Evolutionary conservation across 139 green algal species (phyloP), one percentile per base, ranked within the genome.

Genomic region (Auxenochlorella protothecoides): DNA sequence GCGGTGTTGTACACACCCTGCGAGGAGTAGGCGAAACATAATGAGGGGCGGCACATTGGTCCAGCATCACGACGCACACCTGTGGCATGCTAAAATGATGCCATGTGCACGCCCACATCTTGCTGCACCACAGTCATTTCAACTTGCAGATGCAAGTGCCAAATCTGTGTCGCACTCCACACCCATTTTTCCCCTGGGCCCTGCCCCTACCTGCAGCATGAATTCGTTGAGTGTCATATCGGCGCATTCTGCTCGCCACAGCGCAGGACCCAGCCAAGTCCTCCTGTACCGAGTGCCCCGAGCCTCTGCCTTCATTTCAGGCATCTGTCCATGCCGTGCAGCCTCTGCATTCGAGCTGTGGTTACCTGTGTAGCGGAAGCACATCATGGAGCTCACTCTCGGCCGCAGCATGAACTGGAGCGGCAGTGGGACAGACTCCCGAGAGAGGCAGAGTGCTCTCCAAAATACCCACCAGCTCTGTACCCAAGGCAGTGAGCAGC

Each of bases 181-280:
- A 61, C 53, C 5, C 66, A 16, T 9, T 3, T n/a, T 2, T 3
- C 14, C 52, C 5, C 6, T 15, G 53, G 10, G 5, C 6, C 66
- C 7, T 63, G 4, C 16, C 55, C 59, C 13, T 44, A 67, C 72
- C 72, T 76, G 72, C 65, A 76, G 72, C 57, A 67, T 52, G 5
- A 76, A 65, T 57, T 76, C 72, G 5, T 57, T 57, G 16, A 55
- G n/a, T 4, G 27, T 15, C 72, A 76, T 76, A 9, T 53, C 56
- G 2, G 66, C 65, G 56, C 65, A 72, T 14, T 59, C 65, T 3
- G 59, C 14, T 51, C 15, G 65, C 72, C 72, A 76, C 15, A 76
- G 65, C 60, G 63, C 59, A 13, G 27, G 27, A 44, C 71, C 71
- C 55, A 75, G 71, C 71, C 71, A 75, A 3, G 14, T 13, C 63